A percentile compares a stretch with the other conserved stretches of the same genome.
phyloP scores from a whole-genome alignment of 805 yeast genomes.

The Hanseniaspora lindneri region DNA sequence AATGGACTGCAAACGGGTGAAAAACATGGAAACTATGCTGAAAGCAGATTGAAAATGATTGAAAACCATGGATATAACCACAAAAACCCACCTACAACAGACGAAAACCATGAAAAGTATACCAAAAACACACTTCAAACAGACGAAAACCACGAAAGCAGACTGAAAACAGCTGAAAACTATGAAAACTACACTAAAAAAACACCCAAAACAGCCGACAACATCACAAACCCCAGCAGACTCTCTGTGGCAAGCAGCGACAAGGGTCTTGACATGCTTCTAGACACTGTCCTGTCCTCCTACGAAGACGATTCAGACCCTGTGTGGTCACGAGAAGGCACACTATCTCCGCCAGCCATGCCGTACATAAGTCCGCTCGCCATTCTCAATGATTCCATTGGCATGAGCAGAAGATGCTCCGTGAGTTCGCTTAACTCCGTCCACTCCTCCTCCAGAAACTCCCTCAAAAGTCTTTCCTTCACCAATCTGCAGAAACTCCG shows the following conservation, averaged over 20 bases:
- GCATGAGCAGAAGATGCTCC: background rate
- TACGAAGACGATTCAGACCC: background rate
- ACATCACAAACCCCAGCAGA: background rate
- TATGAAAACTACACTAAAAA: no score
- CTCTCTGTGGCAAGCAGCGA: background rate
- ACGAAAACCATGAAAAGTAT: no score
- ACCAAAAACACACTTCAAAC: no score
- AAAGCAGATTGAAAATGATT: no score
- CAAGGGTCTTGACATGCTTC: background rate
- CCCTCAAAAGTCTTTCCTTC: background rate
- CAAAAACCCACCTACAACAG: no score
- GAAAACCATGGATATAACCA: no score
- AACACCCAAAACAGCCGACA: background rate
- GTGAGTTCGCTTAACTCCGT: background rate
- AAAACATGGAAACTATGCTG: no score
- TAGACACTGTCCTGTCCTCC: background rate
- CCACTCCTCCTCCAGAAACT: background rate
- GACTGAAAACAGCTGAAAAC: no score
- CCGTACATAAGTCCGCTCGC: background rate
- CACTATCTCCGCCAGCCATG: background rate
- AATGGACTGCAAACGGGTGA: no score
- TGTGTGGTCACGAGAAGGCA: no score
- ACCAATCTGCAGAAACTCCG: conserved; percentile 6
- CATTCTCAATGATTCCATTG: background rate
- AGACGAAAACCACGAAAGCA: no score